A percentile compares a stretch with the other conserved stretches of the same genome.
These are phyloP conservation scores for Clonostachys chloroleuca DNA, from an alignment of 2,329 filamentous ascomycete genomes.

Conservation along the genomic window DNA sequence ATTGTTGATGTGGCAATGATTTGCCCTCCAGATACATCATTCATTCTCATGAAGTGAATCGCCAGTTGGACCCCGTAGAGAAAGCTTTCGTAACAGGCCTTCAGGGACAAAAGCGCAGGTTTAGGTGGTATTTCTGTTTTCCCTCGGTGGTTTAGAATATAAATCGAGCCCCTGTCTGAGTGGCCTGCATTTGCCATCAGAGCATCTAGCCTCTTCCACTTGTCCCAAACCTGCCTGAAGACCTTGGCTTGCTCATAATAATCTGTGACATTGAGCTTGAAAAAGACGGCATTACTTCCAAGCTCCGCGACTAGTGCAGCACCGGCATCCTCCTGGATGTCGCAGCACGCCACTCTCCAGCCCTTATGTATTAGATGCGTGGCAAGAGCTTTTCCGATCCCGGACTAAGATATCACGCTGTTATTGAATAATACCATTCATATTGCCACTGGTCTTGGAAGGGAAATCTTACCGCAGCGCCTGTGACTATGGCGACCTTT, in stretches of 20 bases:
- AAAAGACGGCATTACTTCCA: conserved; percentile 32
- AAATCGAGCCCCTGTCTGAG: conserved; percentile 27
- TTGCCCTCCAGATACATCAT: conserved; percentile 31
- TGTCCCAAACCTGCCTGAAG: conserved; percentile 34
- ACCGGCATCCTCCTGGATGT: conserved; percentile 19
- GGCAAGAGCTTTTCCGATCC: conserved; percentile 37
- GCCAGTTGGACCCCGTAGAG: conserved; percentile 43
- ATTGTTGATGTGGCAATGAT: conserved; percentile 38
- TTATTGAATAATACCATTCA: neutral
- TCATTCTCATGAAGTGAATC: conserved; percentile 49
- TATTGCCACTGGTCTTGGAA: neutral
- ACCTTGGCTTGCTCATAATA: conserved; percentile 36
- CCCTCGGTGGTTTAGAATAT: conserved; percentile 20
- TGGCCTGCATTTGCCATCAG: conserved; percentile 43
- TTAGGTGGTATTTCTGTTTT: conserved; percentile 26
- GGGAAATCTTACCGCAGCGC: neutral
- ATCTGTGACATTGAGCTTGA: conserved; percentile 34
- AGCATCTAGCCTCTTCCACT: conserved; percentile 40
- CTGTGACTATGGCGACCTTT: neutral
- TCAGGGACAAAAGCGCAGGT: conserved; percentile 37
- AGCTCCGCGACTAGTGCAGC: conserved; percentile 20
- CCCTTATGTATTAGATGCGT: conserved; percentile 14
- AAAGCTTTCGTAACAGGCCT: conserved; percentile 44
- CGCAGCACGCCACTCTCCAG: conserved; percentile 28
- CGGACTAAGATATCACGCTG: conserved; percentile 25